These are phyloP conservation scores for Sonneratia caseolaris DNA, from an alignment of 345 rosid genomes.

Conservation along the genomic window DNA sequence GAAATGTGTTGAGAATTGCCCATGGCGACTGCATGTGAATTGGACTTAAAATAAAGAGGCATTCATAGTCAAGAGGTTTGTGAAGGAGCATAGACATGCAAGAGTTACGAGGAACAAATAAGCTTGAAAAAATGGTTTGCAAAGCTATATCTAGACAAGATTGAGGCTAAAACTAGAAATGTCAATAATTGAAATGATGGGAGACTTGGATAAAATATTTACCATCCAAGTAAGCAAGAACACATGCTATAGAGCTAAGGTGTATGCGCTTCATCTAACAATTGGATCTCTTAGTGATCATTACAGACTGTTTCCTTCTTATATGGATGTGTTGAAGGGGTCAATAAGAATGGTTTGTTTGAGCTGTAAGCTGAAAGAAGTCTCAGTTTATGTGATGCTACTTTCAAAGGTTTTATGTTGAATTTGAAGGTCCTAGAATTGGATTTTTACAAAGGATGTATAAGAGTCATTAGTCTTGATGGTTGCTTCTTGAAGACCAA, in stretches of 20 bases:
- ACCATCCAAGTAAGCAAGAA: not conserved
- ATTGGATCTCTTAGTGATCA: not conserved
- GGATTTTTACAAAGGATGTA: constrained; percentile 1
- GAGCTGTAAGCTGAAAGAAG: not conserved
- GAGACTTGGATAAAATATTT: not conserved
- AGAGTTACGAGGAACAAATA: not conserved
- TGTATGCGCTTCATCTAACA: not conserved
- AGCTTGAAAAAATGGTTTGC: not conserved
- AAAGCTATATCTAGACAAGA: not conserved
- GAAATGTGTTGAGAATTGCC: not conserved
- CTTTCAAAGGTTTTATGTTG: constrained; percentile 2
- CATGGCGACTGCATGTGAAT: not conserved
- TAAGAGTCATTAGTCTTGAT: not conserved
- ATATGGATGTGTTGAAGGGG: not conserved
- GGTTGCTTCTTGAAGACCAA: not conserved
- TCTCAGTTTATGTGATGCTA: not conserved
- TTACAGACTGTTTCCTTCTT: not conserved
- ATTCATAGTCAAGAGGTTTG: not conserved
- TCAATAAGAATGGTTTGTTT: not conserved
- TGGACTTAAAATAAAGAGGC: not conserved
- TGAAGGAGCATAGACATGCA: not conserved
- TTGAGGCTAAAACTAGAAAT: not conserved
- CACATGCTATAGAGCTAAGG: not conserved
- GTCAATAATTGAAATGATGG: not conserved
- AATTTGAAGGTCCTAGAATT: not conserved